Evolutionary conservation across 176 grass and related monocot genomes (phyloP), one percentile per base, ranked within the genome.

Genomic region (Carex myosuroides): DNA sequence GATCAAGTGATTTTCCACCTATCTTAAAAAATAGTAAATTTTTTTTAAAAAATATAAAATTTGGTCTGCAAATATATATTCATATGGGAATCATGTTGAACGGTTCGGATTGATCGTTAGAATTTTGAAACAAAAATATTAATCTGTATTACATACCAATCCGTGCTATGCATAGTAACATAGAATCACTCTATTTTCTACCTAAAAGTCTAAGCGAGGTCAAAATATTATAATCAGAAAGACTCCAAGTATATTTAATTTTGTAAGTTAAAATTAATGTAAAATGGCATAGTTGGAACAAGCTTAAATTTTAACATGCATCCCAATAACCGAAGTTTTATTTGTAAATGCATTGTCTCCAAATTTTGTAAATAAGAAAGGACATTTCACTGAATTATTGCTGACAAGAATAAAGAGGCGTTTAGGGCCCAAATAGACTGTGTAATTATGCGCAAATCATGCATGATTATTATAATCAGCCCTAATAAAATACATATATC

Each of bases 361-460:
- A 1, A 74, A 13, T 52, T 50, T 72, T 21, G 39, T 22, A 29
- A 72, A 52, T 52, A 70, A 42, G 16, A 70, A 70, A 70, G 16
- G 16, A 70, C 0, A 22, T 74, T 74, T n/a, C 65, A 39, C 32
- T 69, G 32, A 69, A 39, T 37, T 39, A 39, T 69, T 69, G 65
- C 65, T 17, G 65, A 69, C 65, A 69, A 37, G 2, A 70, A 16
- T 16, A 77, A 56, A 77, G 26, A 7, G 46, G 0, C 12, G 13
- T 48, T 62, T 64, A 50, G 60, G 80, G 2, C 79, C 58, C 42
- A 64, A 17, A 13, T 64, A 41, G 14, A 20, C 6, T 73, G 50
- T 22, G 13, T 81, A 81, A 83, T 83, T 65, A 83, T 83, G 80
- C 41, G 63, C 80, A 83, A 68, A 83, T 83, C 80, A 83, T 83